Base-by-base conservation (phyloP, 2,329 filamentous ascomycete genomes). In the Alternaria hordeiaustralica region DNA sequence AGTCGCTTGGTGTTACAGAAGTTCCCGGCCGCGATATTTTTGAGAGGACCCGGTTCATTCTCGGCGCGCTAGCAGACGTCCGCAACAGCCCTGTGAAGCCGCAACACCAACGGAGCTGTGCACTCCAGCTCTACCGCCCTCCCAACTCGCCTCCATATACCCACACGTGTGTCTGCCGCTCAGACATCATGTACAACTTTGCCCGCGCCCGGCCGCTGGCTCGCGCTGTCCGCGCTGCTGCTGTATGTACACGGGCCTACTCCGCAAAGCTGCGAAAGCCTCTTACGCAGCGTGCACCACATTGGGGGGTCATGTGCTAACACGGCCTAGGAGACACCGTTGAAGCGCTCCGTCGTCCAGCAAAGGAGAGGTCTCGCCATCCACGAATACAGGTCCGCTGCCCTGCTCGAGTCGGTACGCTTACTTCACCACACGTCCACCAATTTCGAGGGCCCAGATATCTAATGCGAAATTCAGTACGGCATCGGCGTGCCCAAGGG, bases 361-460 rank as follows among this genome's bases (percentile, higher is more conserved):
- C 94, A 97, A 85, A 89, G 87, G 84, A 89, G 96, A 86, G 90
- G 92, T 79, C 89, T 99, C 80, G 96, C 93, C 80, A 97, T 99
- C 79, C 96, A 99, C 87, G 96, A 99, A 86, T 98, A 97, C 86
- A 91, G 95, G 79, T 97, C 96, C 76, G 93, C 94, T 76, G 92
- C 94, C 82, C 90, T 99, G 74, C 88, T 99, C 78, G 92, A 89
- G 78, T 84, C 83, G 75, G 87, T 89, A 84, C 68, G 80, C 50
- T 56, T 45, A n/a, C 58, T 65, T 50, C 58, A 54, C 57, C 56
- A 57, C 60, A 55, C 55, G 56, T 63, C 44, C 60, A 61, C 54
- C 60, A 58, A 47, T 49, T 30, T 55, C 30, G 58, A 55, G 33
- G 30, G 58, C 15, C 8, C 30, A 53, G 15, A 63, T 50, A 61